Conservation (phyloP, 2,329 filamentous ascomycete genomes). For the Claviceps cyperi region DNA sequence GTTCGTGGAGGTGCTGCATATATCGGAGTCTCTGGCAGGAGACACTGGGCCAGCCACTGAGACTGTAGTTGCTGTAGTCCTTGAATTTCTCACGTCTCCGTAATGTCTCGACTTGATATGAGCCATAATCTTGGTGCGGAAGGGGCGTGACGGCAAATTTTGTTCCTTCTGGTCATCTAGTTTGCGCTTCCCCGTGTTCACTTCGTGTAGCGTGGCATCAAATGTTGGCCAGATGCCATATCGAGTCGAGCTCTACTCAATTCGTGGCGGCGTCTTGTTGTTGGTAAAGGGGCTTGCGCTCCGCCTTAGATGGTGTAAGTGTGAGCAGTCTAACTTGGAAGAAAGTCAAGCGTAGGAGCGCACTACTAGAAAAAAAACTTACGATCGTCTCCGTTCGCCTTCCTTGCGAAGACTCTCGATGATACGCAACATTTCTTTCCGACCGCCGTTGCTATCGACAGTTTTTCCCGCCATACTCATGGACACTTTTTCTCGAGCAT, state of each 20-base stretch:
- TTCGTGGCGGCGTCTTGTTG: slow-evolving; percentile 27
- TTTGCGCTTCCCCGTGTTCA: slow-evolving; percentile 4
- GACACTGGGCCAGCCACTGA: background rate
- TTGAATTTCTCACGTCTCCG: background rate
- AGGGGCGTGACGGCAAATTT: background rate
- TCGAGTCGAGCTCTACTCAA: slow-evolving; percentile 25
- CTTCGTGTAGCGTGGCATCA: slow-evolving; percentile 12
- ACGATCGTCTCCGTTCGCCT: slow-evolving; percentile 72
- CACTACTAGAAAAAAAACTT: slow-evolving; percentile 25
- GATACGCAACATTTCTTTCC: slow-evolving; percentile 83
- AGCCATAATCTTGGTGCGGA: background rate
- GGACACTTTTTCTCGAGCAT: slow-evolving; percentile 71
- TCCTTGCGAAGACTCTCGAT: slow-evolving; percentile 81
- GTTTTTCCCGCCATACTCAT: slow-evolving; percentile 85
- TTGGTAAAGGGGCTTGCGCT: slow-evolving; percentile 23
- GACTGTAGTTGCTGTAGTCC: background rate
- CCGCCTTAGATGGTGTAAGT: slow-evolving; percentile 12
- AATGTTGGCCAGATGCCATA: slow-evolving; percentile 17
- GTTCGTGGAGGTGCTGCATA: background rate
- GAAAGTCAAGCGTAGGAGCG: background rate
- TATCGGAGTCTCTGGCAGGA: background rate
- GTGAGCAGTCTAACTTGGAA: background rate
- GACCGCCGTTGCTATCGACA: slow-evolving; percentile 63
- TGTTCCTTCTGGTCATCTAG: background rate
- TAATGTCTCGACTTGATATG: background rate